These are phyloP conservation scores for Hericium alpestre DNA, from an alignment of 768 basidiomycete species.

Conservation along the genomic window DNA sequence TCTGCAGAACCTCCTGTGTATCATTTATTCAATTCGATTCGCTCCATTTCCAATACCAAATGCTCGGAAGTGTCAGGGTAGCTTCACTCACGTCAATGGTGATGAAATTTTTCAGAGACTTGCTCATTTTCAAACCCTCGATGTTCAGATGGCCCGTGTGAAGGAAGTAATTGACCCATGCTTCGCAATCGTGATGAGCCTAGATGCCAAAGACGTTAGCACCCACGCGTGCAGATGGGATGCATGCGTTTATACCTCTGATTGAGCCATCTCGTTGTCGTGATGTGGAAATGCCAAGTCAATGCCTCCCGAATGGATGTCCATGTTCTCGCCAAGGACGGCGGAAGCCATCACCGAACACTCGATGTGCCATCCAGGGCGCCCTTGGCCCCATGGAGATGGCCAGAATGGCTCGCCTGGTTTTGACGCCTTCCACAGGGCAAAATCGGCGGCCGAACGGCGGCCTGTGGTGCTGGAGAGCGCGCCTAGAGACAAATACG, in stretches of 20 bases:
- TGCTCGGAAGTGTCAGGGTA: background rate
- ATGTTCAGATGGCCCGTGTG: conserved; percentile 98
- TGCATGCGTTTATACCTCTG: conserved; percentile 49
- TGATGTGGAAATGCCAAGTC: conserved; percentile 99
- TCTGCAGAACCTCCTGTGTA: conserved; percentile 71
- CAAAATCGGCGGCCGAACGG: conserved; percentile 86
- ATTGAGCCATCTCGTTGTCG: conserved; percentile 96
- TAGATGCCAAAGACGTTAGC: conserved; percentile 21
- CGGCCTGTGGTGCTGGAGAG: conserved; percentile 49
- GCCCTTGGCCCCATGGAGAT: conserved; percentile 91
- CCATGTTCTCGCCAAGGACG: conserved; percentile 82
- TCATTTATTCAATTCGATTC: background rate
- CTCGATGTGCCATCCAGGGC: conserved; percentile 99
- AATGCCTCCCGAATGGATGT: conserved; percentile 95
- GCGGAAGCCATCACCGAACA: conserved; percentile 97
- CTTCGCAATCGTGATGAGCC: conserved; percentile 85
- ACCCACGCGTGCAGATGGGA: background rate
- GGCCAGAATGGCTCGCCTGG: conserved; percentile 95
- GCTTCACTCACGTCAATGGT: conserved; percentile 69
- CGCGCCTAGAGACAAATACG: conserved; percentile 31
- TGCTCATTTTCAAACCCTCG: conserved; percentile 98
- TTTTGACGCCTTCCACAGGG: conserved; percentile 95
- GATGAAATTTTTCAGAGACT: conserved; percentile 97
- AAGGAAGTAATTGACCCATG: conserved; percentile 99
- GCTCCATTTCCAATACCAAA: conserved; percentile 1